Evolutionary conservation across 371 early-diverging fungal species (phyloP), one percentile per base, ranked within the genome.

Genomic region (Apophysomyces ossiformis): DNA sequence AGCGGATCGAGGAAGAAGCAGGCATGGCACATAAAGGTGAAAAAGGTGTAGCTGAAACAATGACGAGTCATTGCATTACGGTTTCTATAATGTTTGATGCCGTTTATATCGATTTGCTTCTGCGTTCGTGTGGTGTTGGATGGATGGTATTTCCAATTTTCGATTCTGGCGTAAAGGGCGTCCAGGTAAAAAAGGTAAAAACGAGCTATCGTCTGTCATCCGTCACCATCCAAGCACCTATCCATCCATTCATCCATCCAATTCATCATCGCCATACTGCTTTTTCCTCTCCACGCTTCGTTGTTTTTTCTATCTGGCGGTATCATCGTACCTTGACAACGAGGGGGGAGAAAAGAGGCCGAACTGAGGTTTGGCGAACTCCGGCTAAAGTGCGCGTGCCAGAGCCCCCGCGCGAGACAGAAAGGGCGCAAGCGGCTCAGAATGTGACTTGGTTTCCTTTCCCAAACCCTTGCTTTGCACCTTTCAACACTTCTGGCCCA

Each of bases 281-380:
- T 50, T 26, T 26, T 26, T 26, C 32, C 32, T 50, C 54, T 50
- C 54, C 21, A 21, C 54, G 54, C 16, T 26, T 18, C 32, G 32
- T 26, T 26, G 32, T 26, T 26, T 26, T 26, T 26, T 26, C 2
- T 26, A 26, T 50, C 54, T 50, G 54, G 32, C 32, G 32, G 32
- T 26, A 50, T 32, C 54, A 50, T 50, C 54, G 54, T 50, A 50
- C 54, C 54, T 50, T 50, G 54, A 26, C 54, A 50, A 50, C 54
- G 21, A 21, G 21, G 54, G 54, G 35, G 54, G 21, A 26, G 32
- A 50, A 50, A 50, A 50, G 54, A 50, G 54, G 21, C 54, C 54
- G 54, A 18, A 50, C 21, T 26, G 9, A 50, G 21, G 4, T 16
- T 50, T 21, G 54, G 54, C 21, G 21, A 26, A 21, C 35, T 50